Percentiles rank a stretch among this genome's conserved stretches.
Evolutionary conservation across 805 yeast genomes (phyloP).

Genomic region (Limtongia smithiae): DNA sequence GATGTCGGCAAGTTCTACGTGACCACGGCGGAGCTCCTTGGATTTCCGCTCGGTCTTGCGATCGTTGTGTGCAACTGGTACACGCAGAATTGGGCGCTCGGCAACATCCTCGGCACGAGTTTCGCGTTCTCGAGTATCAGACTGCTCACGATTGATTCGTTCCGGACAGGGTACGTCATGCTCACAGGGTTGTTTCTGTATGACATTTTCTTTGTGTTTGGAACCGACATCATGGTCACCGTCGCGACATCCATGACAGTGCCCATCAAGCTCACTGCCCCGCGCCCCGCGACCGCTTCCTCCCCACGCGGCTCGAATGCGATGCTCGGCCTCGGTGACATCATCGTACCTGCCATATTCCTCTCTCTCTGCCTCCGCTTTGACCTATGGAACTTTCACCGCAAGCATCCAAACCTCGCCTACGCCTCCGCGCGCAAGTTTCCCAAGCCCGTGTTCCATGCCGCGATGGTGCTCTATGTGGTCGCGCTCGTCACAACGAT

Average conservation of each 20-base stretch:
- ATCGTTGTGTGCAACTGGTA: constrained; percentile 31
- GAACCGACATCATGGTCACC: constrained; percentile 56
- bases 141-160: constrained; percentile 42
- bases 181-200: constrained; percentile 53
- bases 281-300: constrained; percentile 35
- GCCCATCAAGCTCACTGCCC: constrained; percentile 53
- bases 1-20: constrained; percentile 15
- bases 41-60: constrained; percentile 26
- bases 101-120: constrained; percentile 44
- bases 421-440: constrained; percentile 35
- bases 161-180: constrained; percentile 46
- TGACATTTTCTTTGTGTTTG: constrained; percentile 66
- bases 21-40: constrained; percentile 25
- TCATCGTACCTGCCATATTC: constrained; percentile 57
- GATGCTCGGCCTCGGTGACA: constrained; percentile 63
- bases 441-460: constrained; percentile 47
- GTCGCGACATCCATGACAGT: constrained; percentile 55
- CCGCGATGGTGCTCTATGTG: constrained; percentile 48
- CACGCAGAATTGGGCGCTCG: constrained; percentile 46
- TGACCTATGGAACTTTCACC: constrained; percentile 47
- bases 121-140: constrained; percentile 47
- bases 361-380: constrained; percentile 52
- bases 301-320: constrained; percentile 17
- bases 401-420: constrained; percentile 31
- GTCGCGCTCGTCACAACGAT: constrained; percentile 48